phyloP scores from a whole-genome alignment of 257 asterid genomes.

The Ilex asprella region DNA sequence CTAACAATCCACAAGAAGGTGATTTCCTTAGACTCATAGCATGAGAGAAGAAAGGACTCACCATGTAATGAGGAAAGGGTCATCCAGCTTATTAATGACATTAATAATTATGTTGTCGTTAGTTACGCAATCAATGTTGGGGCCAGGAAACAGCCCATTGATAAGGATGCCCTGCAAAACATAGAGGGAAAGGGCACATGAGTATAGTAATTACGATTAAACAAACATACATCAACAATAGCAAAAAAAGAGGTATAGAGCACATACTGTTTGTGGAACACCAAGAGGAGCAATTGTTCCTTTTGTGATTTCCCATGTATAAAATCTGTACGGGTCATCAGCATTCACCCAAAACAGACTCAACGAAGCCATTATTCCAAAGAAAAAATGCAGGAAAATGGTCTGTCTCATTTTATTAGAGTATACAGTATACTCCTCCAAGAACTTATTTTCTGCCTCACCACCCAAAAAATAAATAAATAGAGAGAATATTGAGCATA shows the following conservation, averaged over 20 bases:
- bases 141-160: constrained; percentile 83
- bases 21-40: background rate
- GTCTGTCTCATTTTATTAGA: constrained; percentile 29
- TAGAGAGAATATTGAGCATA: background rate
- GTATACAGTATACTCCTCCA: background rate
- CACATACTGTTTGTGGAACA: constrained; percentile 40
- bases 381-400: constrained; percentile 21
- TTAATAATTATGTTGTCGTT: constrained; percentile 59
- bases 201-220: background rate
- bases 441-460: background rate
- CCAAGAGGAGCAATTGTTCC: constrained; percentile 72
- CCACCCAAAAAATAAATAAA: background rate
- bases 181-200: background rate
- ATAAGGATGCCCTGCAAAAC: constrained; percentile 65
- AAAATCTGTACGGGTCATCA: constrained; percentile 53
- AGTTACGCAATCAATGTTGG: constrained; percentile 48
- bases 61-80: constrained; percentile 82
- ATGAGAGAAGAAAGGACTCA: constrained; percentile 7
- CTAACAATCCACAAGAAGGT: too few species aligned
- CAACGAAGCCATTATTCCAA: constrained; percentile 39
- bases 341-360: constrained; percentile 27
- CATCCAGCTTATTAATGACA: constrained; percentile 55
- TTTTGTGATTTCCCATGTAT: constrained; percentile 46
- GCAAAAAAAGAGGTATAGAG: background rate
- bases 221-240: too few species aligned